Evolutionary conservation across 768 basidiomycete genomes (phyloP).

Genomic region (Pisolithus tinctorius): DNA sequence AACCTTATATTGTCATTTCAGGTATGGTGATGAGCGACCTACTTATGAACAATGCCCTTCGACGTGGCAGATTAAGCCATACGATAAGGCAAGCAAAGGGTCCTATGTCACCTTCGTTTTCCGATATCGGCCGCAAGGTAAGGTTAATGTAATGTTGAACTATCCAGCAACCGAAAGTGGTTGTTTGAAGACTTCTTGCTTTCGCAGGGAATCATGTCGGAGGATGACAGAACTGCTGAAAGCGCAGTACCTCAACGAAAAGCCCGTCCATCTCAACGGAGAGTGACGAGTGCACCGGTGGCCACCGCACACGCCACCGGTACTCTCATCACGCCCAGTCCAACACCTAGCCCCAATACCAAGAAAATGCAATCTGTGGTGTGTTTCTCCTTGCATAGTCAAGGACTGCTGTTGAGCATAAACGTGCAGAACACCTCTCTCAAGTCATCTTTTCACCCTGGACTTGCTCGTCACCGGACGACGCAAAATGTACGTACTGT

Average conservation of each 20-base stretch:
- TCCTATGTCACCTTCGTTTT: slow-evolving; percentile 66
- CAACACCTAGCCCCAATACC: slow-evolving; percentile 4
- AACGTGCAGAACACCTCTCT: slow-evolving; percentile 5
- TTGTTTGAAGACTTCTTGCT: slow-evolving; percentile 39
- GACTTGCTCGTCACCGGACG: slow-evolving; percentile 1
- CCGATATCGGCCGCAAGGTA: slow-evolving; percentile 54
- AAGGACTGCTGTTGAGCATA: background rate
- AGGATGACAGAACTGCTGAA: slow-evolving; percentile 18
- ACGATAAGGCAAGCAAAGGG: slow-evolving; percentile 31
- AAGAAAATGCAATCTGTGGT: slow-evolving; percentile 4
- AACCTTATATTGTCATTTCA: slow-evolving; percentile 19
- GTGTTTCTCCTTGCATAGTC: background rate
- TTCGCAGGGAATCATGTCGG: slow-evolving; percentile 43
- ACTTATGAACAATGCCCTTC: slow-evolving; percentile 34
- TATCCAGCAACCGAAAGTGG: background rate
- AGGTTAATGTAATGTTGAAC: slow-evolving; percentile 5
- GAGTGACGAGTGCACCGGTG: slow-evolving; percentile 37
- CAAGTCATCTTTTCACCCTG: slow-evolving; percentile 2
- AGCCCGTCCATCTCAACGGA: slow-evolving; percentile 24
- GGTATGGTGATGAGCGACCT: slow-evolving; percentile 41
- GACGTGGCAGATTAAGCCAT: slow-evolving; percentile 51
- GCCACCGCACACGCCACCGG: background rate
- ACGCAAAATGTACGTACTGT: slow-evolving; percentile 2
- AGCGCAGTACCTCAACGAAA: slow-evolving; percentile 7
- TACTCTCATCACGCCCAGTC: slow-evolving; percentile 7